Evolutionary conservation across 2,329 filamentous ascomycete genomes (phyloP), one percentile per base, ranked within the genome.

Genomic region (Chrysoporthe cubensis): DNA sequence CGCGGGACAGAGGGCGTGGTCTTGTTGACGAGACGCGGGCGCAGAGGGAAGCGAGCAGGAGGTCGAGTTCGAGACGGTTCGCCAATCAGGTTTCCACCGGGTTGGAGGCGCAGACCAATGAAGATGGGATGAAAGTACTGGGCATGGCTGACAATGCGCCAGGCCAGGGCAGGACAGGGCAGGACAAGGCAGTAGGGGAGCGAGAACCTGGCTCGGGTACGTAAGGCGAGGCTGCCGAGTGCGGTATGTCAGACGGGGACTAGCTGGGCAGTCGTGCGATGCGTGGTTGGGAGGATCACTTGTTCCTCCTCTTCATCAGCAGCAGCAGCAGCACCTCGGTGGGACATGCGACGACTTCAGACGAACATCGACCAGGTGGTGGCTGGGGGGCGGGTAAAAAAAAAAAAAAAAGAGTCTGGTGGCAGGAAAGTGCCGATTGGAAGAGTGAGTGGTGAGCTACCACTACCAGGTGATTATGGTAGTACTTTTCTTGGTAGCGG

Each of bases 21-120:
- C 21, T 6, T n/a, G 59, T n/a, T 62, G 42, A 42, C 50, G 44
- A 42, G 44, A 62, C 59, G 59, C 42, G 59, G 59, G 50, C 40
- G 52, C 42, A 42, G 52, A 62, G 40, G 8, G 32, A 50, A 56
- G 21, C 16, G 65, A 62, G 34, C 26, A 32, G 11, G 65, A 62
- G 44, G 21, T 46, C 26, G 50, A 48, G 26, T n/a, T 58, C 26
- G 52, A 59, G 62, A 44, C 44, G 50, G 65, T 60, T 70, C 66
- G 68, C 62, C 66, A 70, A 68, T 70, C 59, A 67, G 63, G 62
- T 46, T 50, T 57, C 62, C 59, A 62, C 57, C 58, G 56, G 64
- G 62, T 40, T 60, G 43, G 52, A 65, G 65, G 58, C 32, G 65
- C 18, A 69, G 62, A 48, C 68, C 65, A 68, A 68, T 70, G 50